Conservation (phyloP, 1,139 yeast species). For the Scheffersomyces insectosa region DNA sequence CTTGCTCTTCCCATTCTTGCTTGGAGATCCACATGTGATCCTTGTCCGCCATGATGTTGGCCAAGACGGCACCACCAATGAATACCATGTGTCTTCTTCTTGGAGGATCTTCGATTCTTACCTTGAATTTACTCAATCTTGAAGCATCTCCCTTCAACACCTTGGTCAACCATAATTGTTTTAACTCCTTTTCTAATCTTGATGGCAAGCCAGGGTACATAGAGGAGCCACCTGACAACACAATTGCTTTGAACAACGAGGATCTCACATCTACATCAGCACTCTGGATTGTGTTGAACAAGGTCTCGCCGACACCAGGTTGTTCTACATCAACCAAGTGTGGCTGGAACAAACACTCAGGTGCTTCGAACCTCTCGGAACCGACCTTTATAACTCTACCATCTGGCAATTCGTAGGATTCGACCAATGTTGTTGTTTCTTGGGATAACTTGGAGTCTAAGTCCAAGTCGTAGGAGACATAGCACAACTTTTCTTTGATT, state of each 20-base stretch:
- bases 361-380: constrained; percentile 95
- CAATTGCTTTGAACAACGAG: constrained; percentile 87
- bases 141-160: constrained; percentile 87
- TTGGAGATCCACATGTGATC: constrained; percentile 97
- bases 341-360: constrained; percentile 98
- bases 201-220: constrained; percentile 99
- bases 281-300: constrained; percentile 88
- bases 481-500: constrained; percentile 93
- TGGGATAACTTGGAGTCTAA: constrained; percentile 84
- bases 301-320: constrained; percentile 92
- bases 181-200: constrained; percentile 90
- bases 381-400: constrained; percentile 94
- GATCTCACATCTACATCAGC: constrained; percentile 95
- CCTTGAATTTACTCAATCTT: constrained; percentile 88
- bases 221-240: constrained; percentile 94
- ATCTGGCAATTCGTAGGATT: constrained; percentile 91
- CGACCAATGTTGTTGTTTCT: constrained; percentile 92
- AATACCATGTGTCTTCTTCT: constrained; percentile 99
- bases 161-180: constrained; percentile 91
- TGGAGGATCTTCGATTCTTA: constrained; percentile 97
- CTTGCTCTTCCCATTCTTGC: constrained; percentile 98
- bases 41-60: constrained; percentile 97
- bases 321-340: constrained; percentile 95
- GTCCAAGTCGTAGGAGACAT: constrained; percentile 90
- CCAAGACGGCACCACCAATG: constrained; percentile 97